phyloP scores from a whole-genome alignment of 139 green algal species.

The Chlorella ohadii region DNA sequence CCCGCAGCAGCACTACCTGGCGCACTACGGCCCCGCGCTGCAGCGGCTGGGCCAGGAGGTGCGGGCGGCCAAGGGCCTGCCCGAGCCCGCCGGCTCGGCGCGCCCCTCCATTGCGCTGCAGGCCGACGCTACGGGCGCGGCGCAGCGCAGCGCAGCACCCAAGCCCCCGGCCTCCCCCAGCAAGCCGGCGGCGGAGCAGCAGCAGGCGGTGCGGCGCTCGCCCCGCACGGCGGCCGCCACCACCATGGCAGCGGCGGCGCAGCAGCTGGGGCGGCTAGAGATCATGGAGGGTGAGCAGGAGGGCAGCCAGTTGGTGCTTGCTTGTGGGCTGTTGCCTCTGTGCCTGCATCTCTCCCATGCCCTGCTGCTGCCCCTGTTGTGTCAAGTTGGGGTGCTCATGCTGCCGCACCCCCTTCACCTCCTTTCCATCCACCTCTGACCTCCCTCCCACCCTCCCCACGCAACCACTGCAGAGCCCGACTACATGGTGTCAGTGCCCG shows the following conservation, averaged over 20 bases:
- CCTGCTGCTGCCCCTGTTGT: neutral
- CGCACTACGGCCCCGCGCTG: conserved; percentile 61
- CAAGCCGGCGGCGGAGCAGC: neutral
- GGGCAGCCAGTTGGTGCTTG: too few relatives aligned
- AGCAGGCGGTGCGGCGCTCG: neutral
- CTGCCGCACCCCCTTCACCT: neutral
- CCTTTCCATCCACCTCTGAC: neutral
- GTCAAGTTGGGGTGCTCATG: too few relatives aligned
- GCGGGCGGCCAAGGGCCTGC: conserved; percentile 19
- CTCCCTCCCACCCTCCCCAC: neutral
- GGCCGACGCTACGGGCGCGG: conserved; percentile 4
- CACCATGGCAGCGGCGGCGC: neutral
- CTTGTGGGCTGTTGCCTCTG: neutral
- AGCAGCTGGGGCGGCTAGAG: conserved; percentile 21
- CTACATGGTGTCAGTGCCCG: conserved; percentile 37
- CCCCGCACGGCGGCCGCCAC: neutral
- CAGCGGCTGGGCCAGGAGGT: conserved; percentile 25
- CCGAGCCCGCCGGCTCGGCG: neutral
- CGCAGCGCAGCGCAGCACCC: neutral
- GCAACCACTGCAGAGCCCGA: conserved; percentile 18
- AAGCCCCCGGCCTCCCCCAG: neutral
- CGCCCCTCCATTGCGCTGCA: neutral
- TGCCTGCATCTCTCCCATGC: neutral
- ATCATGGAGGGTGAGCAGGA: conserved; percentile 31
- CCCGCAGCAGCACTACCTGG: conserved; percentile 92